These are phyloP conservation scores for Schwanniomyces occidentalis DNA, from an alignment of 805 yeast genomes.

Conservation along the genomic window DNA sequence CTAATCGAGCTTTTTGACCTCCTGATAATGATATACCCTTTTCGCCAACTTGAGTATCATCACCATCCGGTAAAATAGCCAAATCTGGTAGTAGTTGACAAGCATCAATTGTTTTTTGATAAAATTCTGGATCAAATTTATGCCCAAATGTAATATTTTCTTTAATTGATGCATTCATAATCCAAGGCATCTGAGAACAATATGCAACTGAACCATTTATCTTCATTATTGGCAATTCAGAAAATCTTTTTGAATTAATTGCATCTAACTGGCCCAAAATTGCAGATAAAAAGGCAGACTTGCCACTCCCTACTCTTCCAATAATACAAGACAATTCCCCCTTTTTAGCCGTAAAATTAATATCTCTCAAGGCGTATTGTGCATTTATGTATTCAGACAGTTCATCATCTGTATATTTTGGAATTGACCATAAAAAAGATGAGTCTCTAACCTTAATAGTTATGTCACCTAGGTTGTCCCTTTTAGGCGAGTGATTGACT, in stretches of 20 bases:
- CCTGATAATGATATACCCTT: constrained; percentile 45
- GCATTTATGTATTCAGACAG: constrained; percentile 15
- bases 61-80: constrained; percentile 39
- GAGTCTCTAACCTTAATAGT: constrained; percentile 29
- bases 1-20: constrained; percentile 44
- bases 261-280: constrained; percentile 24
- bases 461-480: constrained; percentile 17
- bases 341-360: constrained; percentile 33
- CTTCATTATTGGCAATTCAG: constrained; percentile 21
- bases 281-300: constrained; percentile 36
- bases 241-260: not conserved
- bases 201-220: constrained; percentile 38
- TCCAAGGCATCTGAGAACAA: constrained; percentile 44
- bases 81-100: constrained; percentile 39
- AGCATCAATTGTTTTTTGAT: constrained; percentile 33
- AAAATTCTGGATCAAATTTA: constrained; percentile 29
- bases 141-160: constrained; percentile 42
- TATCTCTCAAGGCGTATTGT: constrained; percentile 29
- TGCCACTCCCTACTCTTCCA: constrained; percentile 44
- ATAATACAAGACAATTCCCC: constrained; percentile 43
- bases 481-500: constrained; percentile 17
- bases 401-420: constrained; percentile 3
- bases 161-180: constrained; percentile 38
- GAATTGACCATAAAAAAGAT: constrained; percentile 33
- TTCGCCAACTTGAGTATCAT: constrained; percentile 44